These are phyloP conservation scores for Carpinus fangiana DNA, from an alignment of 306 rosid species.

Conservation along the genomic window DNA sequence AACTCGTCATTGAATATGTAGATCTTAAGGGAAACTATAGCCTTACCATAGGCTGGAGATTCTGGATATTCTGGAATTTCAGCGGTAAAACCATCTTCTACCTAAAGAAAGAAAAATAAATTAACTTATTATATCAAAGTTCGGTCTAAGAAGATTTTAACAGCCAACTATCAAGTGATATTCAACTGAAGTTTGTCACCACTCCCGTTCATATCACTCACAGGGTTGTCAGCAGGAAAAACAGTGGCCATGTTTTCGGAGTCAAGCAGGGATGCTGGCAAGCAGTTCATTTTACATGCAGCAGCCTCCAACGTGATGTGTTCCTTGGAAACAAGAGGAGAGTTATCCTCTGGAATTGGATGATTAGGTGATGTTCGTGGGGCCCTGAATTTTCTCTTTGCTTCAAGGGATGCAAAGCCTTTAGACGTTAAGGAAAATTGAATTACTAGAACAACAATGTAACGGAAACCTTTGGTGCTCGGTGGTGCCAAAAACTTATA, in stretches of 20 bases:
- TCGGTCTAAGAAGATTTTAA: background rate
- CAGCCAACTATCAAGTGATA: constrained; percentile 11
- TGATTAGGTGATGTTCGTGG: constrained; percentile 71
- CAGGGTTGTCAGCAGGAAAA: constrained; percentile 40
- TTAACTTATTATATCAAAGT: constrained; percentile 6
- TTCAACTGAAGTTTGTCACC: constrained; percentile 22
- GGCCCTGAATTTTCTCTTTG: constrained; percentile 78
- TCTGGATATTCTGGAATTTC: constrained; percentile 33
- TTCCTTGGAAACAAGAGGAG: constrained; percentile 45
- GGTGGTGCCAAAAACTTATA: background rate
- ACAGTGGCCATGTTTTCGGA: constrained; percentile 25
- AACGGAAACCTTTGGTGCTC: background rate
- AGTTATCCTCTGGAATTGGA: constrained; percentile 38
- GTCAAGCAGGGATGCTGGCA: constrained; percentile 29
- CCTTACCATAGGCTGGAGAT: constrained; percentile 51
- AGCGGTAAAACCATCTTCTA: constrained; percentile 36
- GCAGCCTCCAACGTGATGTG: constrained; percentile 32
- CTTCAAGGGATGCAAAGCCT: constrained; percentile 98
- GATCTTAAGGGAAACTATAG: constrained; percentile 19
- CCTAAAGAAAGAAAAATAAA: constrained; percentile 38
- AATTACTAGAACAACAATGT: background rate
- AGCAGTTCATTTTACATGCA: constrained; percentile 36
- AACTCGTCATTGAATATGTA: constrained; percentile 14
- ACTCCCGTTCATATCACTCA: constrained; percentile 32
- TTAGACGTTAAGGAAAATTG: constrained; percentile 51